Percentiles rank a stretch among this genome's conserved stretches.
Conservation (phyloP, 139 green algal species). For the Trebouxia sp. region DNA sequence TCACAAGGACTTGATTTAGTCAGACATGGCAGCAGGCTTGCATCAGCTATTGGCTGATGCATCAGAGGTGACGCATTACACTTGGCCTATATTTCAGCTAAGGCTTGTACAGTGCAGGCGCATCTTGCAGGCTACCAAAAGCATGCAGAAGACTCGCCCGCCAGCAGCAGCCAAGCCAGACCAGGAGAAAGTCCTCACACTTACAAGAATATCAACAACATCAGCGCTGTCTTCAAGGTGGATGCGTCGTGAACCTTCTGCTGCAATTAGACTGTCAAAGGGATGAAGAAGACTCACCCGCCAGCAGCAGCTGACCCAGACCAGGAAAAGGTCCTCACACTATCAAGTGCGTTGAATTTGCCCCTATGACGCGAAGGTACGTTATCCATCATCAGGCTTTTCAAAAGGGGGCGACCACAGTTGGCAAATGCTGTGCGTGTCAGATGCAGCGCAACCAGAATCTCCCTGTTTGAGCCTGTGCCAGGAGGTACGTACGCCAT, state of each 20-base stretch:
- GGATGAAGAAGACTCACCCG: conserved; percentile 34
- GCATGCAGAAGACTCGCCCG: too few species aligned
- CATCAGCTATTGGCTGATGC: too few species aligned
- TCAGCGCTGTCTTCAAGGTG: too few species aligned
- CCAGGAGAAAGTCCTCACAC: too few species aligned
- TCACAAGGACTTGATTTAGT: too few species aligned
- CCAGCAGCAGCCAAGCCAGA: too few species aligned
- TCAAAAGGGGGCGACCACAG: conserved; percentile 44
- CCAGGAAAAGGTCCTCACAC: conserved; percentile 51
- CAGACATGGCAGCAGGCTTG: too few species aligned
- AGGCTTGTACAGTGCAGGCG: too few species aligned
- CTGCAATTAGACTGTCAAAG: not conserved
- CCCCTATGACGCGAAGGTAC: conserved; percentile 40
- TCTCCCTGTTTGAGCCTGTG: not conserved
- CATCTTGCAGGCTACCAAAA: too few species aligned
- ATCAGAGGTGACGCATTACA: too few species aligned
- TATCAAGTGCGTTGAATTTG: conserved; percentile 53
- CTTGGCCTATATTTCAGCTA: too few species aligned
- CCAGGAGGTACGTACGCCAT: conserved; percentile 46
- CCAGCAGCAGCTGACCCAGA: conserved; percentile 46
- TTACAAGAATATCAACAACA: too few species aligned
- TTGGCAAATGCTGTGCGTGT: conserved; percentile 45
- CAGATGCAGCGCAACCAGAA: conserved; percentile 45
- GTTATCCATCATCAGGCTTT: conserved; percentile 50
- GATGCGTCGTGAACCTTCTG: not conserved